A percentile compares a stretch with the other conserved stretches of the same genome.
These are phyloP conservation scores for Trametes sanguinea DNA, from an alignment of 768 basidiomycete genomes.

Conservation along the genomic window DNA sequence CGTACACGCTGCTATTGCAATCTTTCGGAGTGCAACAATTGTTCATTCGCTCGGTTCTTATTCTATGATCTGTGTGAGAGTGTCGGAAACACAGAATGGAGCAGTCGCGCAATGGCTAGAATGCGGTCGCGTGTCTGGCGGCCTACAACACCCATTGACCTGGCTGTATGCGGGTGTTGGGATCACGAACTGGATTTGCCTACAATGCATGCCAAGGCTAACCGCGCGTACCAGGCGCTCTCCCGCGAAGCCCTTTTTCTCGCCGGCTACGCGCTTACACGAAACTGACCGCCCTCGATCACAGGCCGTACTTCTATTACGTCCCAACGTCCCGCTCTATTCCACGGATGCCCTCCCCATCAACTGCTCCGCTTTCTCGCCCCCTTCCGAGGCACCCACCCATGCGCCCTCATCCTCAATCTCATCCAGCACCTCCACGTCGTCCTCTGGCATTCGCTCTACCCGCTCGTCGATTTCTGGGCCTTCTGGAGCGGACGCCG, in stretches of 20 bases:
- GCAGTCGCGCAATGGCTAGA: too few species aligned
- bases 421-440: conserved; percentile 33
- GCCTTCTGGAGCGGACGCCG: neutral
- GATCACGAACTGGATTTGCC: too few species aligned
- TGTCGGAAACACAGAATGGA: neutral
- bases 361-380: conserved; percentile 70
- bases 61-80: neutral
- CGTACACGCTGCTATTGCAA: neutral
- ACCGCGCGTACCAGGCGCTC: neutral
- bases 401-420: conserved; percentile 18
- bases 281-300: conserved; percentile 17
- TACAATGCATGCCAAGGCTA: neutral
- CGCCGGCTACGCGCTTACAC: neutral
- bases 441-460: conserved; percentile 34
- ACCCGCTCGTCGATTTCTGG: conserved; percentile 49
- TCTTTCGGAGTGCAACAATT: neutral
- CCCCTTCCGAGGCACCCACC: conserved; percentile 35
- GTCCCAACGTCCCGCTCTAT: conserved; percentile 79
- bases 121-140: too few species aligned
- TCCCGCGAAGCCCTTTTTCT: conserved; percentile 1
- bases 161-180: too few species aligned
- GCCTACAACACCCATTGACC: too few species aligned
- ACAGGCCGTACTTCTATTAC: conserved; percentile 81
- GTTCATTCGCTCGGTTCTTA: neutral
- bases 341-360: conserved; percentile 79